Percentiles rank a stretch among this genome's conserved stretches.
phyloP scores from a whole-genome alignment of 768 basidiomycete species.

The Cyclocybe cylindracea region DNA sequence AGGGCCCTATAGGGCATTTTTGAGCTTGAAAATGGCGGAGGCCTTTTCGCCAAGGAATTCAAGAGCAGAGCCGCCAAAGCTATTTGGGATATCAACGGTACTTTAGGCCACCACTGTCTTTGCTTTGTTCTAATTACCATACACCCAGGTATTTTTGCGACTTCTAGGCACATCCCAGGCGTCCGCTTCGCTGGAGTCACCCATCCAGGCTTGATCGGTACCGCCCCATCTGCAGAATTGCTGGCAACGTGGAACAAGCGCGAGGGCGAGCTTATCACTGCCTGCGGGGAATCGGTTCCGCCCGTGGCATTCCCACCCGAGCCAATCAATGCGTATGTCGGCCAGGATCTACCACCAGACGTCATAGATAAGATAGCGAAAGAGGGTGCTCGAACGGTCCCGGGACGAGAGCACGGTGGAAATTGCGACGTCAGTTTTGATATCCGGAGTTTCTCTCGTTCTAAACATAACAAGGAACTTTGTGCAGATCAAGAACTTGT shows the following conservation, averaged over 20 bases:
- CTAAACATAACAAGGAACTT: neutral
- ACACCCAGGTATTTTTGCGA: slow-evolving; percentile 60
- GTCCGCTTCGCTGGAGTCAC: slow-evolving; percentile 79
- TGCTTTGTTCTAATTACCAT: neutral
- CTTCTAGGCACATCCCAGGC: slow-evolving; percentile 76
- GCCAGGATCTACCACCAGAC: slow-evolving; percentile 55
- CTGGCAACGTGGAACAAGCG: slow-evolving; percentile 76
- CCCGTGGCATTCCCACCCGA: slow-evolving; percentile 70
- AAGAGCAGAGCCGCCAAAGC: slow-evolving; percentile 73
- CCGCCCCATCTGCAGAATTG: slow-evolving; percentile 72
- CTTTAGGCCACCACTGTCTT: neutral
- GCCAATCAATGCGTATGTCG: slow-evolving; percentile 62
- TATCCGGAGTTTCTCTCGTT: neutral
- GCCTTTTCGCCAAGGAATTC: slow-evolving; percentile 71
- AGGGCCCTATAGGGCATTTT: slow-evolving; percentile 59
- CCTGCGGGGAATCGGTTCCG: slow-evolving; percentile 51
- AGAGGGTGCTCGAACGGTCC: slow-evolving; percentile 76
- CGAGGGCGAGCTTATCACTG: slow-evolving; percentile 63
- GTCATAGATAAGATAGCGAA: slow-evolving; percentile 52
- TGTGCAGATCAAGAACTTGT: slow-evolving; percentile 73
- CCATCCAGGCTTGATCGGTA: slow-evolving; percentile 77
- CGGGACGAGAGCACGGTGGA: slow-evolving; percentile 79
- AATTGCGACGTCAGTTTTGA: slow-evolving; percentile 61
- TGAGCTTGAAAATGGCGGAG: slow-evolving; percentile 72
- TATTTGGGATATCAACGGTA: slow-evolving; percentile 79